A percentile compares a stretch with the other conserved stretches of the same genome.
These are phyloP conservation scores for Peronospora tabacina DNA, from an alignment of 352 stramenopile species.

Conservation along the genomic window DNA sequence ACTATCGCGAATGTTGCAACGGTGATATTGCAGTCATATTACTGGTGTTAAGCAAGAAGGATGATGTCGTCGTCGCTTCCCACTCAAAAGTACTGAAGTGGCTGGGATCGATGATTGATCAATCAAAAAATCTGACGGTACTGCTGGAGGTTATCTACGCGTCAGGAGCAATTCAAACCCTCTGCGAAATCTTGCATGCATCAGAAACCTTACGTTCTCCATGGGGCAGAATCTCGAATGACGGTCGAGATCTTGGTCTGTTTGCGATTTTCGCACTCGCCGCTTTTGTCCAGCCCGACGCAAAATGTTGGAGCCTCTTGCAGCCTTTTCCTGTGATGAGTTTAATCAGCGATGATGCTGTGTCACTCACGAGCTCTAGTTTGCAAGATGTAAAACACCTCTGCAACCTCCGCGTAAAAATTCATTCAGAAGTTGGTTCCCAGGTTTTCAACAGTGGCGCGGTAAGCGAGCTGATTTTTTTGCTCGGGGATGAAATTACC, in stretches of 20 bases:
- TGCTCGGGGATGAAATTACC: conserved; percentile 46
- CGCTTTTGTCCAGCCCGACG: conserved; percentile 64
- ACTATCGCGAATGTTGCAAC: conserved; percentile 44
- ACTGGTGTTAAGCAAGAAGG: conserved; percentile 33
- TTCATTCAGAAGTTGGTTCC: conserved; percentile 57
- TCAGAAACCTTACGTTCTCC: conserved; percentile 43
- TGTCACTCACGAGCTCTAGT: conserved; percentile 9
- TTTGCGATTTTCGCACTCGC: conserved; percentile 63
- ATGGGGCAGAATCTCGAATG: conserved; percentile 39
- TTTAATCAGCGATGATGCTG: conserved; percentile 20
- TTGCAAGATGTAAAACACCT: conserved; percentile 35
- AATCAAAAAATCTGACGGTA: conserved; percentile 40
- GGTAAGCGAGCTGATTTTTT: conserved; percentile 36
- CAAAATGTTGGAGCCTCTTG: conserved; percentile 41
- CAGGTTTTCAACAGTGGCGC: conserved; percentile 43
- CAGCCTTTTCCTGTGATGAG: conserved; percentile 54
- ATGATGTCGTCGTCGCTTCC: conserved; percentile 18
- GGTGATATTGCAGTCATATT: conserved; percentile 40
- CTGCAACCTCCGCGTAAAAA: conserved; percentile 58
- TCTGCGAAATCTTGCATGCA: conserved; percentile 48
- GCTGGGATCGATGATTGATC: conserved; percentile 69
- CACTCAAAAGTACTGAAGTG: conserved; percentile 69
- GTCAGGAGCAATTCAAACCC: conserved; percentile 52
- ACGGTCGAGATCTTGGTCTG: conserved; percentile 35
- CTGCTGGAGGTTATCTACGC: conserved; percentile 51